Evolutionary conservation across 305 asterid species (phyloP).

Genomic region (Solanum hybrid): DNA sequence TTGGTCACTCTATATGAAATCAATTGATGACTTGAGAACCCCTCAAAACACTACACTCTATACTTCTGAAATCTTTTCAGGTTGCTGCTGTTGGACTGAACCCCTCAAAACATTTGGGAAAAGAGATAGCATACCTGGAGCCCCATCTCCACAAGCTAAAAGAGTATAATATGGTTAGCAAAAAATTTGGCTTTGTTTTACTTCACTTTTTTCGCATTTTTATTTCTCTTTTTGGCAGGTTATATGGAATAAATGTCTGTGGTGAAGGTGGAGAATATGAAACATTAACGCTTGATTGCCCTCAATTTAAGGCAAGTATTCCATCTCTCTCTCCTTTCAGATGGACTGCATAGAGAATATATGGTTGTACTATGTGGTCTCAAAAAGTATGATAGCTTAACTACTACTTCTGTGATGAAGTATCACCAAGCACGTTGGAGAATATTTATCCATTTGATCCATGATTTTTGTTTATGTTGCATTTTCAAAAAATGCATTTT

Average conservation of each 20-base stretch:
- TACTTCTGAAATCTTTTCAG: constrained; percentile 23
- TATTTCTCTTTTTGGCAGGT: constrained; percentile 39
- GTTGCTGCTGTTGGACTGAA: constrained; percentile 86
- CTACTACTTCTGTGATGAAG: neutral
- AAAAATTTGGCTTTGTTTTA: neutral
- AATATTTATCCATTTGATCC: neutral
- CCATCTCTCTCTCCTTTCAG: neutral
- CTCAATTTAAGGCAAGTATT: constrained; percentile 68
- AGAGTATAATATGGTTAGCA: constrained; percentile 44
- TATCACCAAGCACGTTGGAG: neutral
- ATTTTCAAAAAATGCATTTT: neutral
- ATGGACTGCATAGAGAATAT: neutral
- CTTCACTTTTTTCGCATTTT: neutral
- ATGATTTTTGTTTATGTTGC: neutral
- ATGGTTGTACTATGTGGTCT: neutral
- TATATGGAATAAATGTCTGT: constrained; percentile 85
- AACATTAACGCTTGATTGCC: constrained; percentile 92
- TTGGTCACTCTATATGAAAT: neutral
- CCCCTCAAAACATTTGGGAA: constrained; percentile 88
- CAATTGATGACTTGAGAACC: neutral
- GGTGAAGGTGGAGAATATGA: constrained; percentile 99
- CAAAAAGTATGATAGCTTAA: neutral
- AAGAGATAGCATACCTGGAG: constrained; percentile 53
- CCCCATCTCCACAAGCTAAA: constrained; percentile 76
- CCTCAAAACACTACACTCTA: neutral